Conservation (phyloP, 768 basidiomycete species). For the Kwoniella dendrophila region DNA sequence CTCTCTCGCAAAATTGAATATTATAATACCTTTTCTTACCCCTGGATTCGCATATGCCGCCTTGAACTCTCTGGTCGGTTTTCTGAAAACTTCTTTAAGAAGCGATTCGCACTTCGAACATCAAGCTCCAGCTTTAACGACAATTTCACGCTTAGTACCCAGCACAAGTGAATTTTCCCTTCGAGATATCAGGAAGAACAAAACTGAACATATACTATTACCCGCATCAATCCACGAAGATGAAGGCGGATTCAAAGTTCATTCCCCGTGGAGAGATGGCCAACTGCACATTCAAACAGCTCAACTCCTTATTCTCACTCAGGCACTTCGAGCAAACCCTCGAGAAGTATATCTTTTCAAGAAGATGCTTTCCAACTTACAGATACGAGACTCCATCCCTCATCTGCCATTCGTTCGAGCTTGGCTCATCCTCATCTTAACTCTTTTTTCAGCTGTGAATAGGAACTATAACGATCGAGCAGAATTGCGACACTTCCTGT, state of each 20-base stretch:
- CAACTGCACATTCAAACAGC: conserved; percentile 38
- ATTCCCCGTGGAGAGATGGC: conserved; percentile 41
- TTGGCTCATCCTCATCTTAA: conserved; percentile 40
- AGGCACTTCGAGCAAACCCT: conserved; percentile 38
- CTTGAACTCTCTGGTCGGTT: conserved; percentile 38
- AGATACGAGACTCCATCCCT: conserved; percentile 34
- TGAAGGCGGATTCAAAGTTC: conserved; percentile 45
- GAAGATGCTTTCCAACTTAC: conserved; percentile 49
- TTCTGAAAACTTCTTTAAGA: conserved; percentile 33
- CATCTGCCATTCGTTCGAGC: conserved; percentile 38
- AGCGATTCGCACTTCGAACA: conserved; percentile 11
- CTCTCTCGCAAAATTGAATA: conserved; percentile 31
- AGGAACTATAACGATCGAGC: conserved; percentile 48
- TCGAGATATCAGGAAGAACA: conserved; percentile 44
- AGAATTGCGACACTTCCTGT: conserved; percentile 45
- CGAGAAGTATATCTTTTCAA: conserved; percentile 45
- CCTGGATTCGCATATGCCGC: conserved; percentile 42
- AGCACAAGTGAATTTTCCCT: conserved; percentile 35
- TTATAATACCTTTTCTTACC: conserved; percentile 14
- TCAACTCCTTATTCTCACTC: conserved; percentile 36
- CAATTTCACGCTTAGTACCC: conserved; percentile 27
- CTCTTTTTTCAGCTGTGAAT: conserved; percentile 37
- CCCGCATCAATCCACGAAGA: conserved; percentile 51
- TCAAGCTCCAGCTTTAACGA: conserved; percentile 29
- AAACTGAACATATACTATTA: conserved; percentile 41